A percentile compares a stretch with the other conserved stretches of the same genome.
These are phyloP conservation scores for Zygoascus biomembranicola DNA, from an alignment of 805 yeast species.

Conservation along the genomic window DNA sequence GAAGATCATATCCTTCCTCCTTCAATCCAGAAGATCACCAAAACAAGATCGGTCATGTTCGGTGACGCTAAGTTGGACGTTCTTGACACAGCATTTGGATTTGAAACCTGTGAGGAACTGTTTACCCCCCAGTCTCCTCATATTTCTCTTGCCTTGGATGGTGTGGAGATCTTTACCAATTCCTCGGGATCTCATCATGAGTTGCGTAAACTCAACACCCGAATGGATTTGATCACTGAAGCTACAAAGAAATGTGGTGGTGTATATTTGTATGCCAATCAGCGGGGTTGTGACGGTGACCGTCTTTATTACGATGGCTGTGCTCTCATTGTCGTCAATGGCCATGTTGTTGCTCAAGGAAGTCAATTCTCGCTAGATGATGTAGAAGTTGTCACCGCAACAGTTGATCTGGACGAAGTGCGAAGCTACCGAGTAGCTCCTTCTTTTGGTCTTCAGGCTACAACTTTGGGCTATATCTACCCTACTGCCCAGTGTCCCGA, in stretches of 20 bases:
- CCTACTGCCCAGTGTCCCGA: constrained; percentile 18
- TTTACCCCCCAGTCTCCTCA: constrained; percentile 97
- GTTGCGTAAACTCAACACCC: constrained; percentile 75
- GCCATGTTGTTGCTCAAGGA: constrained; percentile 87
- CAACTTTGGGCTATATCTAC: constrained; percentile 34
- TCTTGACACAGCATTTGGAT: constrained; percentile 83
- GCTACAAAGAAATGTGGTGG: constrained; percentile 98
- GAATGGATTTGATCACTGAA: constrained; percentile 77
- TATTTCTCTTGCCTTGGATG: constrained; percentile 83
- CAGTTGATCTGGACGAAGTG: constrained; percentile 88
- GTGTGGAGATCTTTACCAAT: constrained; percentile 94
- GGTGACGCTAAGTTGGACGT: constrained; percentile 90
- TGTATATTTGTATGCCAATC: constrained; percentile 85
- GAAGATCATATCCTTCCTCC: constrained; percentile 72
- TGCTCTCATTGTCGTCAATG: constrained; percentile 89
- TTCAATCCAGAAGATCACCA: constrained; percentile 53
- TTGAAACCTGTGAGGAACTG: constrained; percentile 96
- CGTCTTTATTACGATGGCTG: constrained; percentile 95
- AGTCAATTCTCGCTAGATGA: constrained; percentile 82
- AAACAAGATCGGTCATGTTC: constrained; percentile 61
- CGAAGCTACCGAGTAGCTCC: constrained; percentile 65
- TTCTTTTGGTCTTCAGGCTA: constrained; percentile 69
- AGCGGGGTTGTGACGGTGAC: constrained; percentile 98
- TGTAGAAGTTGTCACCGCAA: constrained; percentile 93
- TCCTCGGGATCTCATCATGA: constrained; percentile 98